Conservation (phyloP, 2,329 filamentous ascomycete species). For the Phaeosphaeria sp. region DNA sequence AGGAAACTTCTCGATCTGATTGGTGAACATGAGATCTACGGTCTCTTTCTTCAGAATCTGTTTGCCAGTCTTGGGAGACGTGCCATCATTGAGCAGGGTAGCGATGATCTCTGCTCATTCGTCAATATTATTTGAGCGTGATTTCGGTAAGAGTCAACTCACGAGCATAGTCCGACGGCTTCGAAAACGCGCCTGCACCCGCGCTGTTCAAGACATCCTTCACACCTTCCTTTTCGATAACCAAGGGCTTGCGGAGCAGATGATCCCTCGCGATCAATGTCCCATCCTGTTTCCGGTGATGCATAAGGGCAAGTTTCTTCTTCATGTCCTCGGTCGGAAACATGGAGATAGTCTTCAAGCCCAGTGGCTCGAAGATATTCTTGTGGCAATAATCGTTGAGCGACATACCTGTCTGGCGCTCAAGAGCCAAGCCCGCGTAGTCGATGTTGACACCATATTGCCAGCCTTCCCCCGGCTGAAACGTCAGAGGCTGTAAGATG, state of each 20-base stretch:
- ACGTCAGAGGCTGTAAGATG: conserved; percentile 61
- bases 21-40: conserved; percentile 68
- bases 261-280: conserved; percentile 55
- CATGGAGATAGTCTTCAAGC: conserved; percentile 60
- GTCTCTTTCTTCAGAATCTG: conserved; percentile 64
- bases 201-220: conserved; percentile 61
- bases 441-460: conserved; percentile 59
- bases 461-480: conserved; percentile 68
- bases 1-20: conserved; percentile 63
- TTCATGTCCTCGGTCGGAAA: conserved; percentile 64
- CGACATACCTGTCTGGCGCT: conserved; percentile 50
- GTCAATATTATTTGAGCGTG: conserved; percentile 16
- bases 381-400: conserved; percentile 54
- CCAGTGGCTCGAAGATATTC: conserved; percentile 53
- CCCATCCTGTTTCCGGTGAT: conserved; percentile 56
- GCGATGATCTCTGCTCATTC: conserved; percentile 62
- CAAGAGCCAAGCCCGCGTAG: conserved; percentile 55
- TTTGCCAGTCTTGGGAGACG: conserved; percentile 60
- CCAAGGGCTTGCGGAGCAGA: conserved; percentile 55
- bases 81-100: conserved; percentile 68
- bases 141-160: too few relatives aligned
- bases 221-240: conserved; percentile 52
- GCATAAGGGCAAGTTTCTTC: conserved; percentile 62
- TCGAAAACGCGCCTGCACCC: conserved; percentile 66
- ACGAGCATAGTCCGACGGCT: conserved; percentile 66